Evolutionary conservation across 139 green algal genomes (phyloP).

Genomic region (Chlamydomonas sp.): DNA sequence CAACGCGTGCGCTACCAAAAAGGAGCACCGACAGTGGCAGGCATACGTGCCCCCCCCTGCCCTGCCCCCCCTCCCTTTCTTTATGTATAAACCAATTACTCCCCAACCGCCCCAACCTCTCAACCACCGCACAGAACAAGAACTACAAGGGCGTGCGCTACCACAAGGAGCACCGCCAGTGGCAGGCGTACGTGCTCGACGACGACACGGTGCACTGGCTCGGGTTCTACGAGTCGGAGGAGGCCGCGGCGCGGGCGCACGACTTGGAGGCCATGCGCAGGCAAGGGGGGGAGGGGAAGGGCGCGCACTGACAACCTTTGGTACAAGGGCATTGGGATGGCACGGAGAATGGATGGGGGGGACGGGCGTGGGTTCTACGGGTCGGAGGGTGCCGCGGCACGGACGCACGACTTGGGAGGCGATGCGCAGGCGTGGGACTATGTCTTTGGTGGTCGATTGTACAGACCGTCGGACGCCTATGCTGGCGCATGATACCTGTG

Average conservation of each 20-base stretch:
- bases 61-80: neutral
- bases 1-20: neutral
- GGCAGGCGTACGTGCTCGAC: constrained; percentile 11
- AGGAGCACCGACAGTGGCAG: constrained; percentile 15
- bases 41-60: neutral
- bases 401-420: too few relatives aligned
- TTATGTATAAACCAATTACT: neutral
- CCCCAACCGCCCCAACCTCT: neutral
- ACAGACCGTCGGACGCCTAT: too few relatives aligned
- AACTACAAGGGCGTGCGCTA: constrained; percentile 1
- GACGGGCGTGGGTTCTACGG: too few relatives aligned
- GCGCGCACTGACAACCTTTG: too few relatives aligned
- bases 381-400: too few relatives aligned
- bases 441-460: too few relatives aligned
- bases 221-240: constrained; percentile 19
- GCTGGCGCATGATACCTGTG: too few relatives aligned
- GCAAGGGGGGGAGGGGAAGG: too few relatives aligned
- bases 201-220: constrained; percentile 19
- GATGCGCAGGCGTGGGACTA: too few relatives aligned
- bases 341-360: too few relatives aligned
- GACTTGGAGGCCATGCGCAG: constrained; percentile 20
- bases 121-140: neutral
- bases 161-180: constrained; percentile 11
- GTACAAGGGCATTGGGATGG: too few relatives aligned
- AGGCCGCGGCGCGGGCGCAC: constrained; percentile 23